phyloP scores from a whole-genome alignment of 441 rosid genomes.

The Pelargonium fulgidum region DNA sequence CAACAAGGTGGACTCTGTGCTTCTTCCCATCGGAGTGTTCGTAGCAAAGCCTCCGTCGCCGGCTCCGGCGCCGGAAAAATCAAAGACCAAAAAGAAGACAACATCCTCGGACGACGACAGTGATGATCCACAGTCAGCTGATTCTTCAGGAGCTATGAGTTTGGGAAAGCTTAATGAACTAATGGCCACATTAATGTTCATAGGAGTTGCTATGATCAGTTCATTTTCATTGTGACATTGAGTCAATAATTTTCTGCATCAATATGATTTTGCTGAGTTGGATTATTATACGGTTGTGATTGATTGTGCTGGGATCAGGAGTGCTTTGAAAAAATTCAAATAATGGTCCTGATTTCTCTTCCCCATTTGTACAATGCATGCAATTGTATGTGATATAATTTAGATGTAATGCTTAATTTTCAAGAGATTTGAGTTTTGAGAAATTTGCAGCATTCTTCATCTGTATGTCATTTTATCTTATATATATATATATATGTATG shows the following conservation, averaged over 20 bases:
- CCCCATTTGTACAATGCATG: not conserved
- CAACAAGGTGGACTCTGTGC: slow-evolving; percentile 39
- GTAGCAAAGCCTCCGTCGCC: slow-evolving; percentile 70
- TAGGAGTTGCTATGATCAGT: not conserved
- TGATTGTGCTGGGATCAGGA: slow-evolving; percentile 18
- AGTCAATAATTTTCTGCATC: not conserved
- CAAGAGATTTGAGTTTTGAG: too few relatives aligned
- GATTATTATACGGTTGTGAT: slow-evolving; percentile 14
- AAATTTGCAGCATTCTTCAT: too few relatives aligned
- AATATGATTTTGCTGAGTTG: slow-evolving; percentile 17
- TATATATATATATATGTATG: too few relatives aligned
- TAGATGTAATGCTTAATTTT: too few relatives aligned
- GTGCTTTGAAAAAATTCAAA: slow-evolving; percentile 12
- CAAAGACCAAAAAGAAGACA: slow-evolving; percentile 41
- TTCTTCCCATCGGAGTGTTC: slow-evolving; percentile 64
- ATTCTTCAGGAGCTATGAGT: not conserved
- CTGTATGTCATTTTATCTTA: too few relatives aligned
- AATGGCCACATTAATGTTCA: not conserved
- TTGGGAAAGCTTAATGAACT: not conserved
- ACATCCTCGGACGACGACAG: not conserved
- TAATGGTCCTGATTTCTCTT: not conserved
- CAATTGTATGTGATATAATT: not conserved
- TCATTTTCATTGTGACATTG: not conserved
- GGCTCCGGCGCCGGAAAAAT: slow-evolving; percentile 53
- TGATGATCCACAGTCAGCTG: not conserved